Percentiles rank a stretch among this genome's conserved stretches.
phyloP scores from a whole-genome alignment of 495 filamentous ascomycete species.

The Hypomontagnella submonticulosa region DNA sequence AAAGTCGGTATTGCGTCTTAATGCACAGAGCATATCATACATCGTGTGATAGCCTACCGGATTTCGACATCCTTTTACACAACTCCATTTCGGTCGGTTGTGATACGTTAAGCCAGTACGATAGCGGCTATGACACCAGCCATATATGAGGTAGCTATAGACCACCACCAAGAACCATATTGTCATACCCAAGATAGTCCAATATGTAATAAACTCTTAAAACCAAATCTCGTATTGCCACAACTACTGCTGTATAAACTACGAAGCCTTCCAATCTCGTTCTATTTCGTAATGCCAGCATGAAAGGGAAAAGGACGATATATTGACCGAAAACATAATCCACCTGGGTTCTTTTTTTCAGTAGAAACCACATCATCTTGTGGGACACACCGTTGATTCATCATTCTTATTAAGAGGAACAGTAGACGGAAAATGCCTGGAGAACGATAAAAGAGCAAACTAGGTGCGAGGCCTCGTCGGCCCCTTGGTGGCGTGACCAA shows the following conservation, averaged over 20 bases:
- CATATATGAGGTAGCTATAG: too few species aligned
- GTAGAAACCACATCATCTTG: slow-evolving; percentile 22
- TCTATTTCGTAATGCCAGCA: slow-evolving; percentile 43
- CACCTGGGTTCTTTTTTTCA: slow-evolving; percentile 22
- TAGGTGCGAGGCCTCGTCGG: slow-evolving; percentile 27
- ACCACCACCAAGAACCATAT: neutral
- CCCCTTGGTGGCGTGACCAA: slow-evolving; percentile 38
- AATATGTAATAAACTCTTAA: slow-evolving; percentile 6
- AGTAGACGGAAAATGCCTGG: slow-evolving; percentile 33
- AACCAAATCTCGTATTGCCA: slow-evolving; percentile 32
- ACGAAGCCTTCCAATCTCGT: slow-evolving; percentile 44
- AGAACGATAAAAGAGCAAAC: slow-evolving; percentile 37
- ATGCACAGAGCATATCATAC: too few species aligned
- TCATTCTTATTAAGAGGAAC: slow-evolving; percentile 46
- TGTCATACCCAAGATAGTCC: slow-evolving; percentile 7
- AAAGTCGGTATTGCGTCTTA: too few species aligned
- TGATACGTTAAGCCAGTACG: too few species aligned
- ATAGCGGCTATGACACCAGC: too few species aligned
- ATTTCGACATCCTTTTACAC: too few species aligned
- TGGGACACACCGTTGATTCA: slow-evolving; percentile 26
- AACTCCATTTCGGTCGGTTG: too few species aligned
- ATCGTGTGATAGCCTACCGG: too few species aligned
- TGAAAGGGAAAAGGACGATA: slow-evolving; percentile 29
- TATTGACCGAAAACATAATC: slow-evolving; percentile 28
- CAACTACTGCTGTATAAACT: slow-evolving; percentile 37